These are phyloP conservation scores for Quercus tomentella DNA, from an alignment of 331 rosid species.

Conservation along the genomic window DNA sequence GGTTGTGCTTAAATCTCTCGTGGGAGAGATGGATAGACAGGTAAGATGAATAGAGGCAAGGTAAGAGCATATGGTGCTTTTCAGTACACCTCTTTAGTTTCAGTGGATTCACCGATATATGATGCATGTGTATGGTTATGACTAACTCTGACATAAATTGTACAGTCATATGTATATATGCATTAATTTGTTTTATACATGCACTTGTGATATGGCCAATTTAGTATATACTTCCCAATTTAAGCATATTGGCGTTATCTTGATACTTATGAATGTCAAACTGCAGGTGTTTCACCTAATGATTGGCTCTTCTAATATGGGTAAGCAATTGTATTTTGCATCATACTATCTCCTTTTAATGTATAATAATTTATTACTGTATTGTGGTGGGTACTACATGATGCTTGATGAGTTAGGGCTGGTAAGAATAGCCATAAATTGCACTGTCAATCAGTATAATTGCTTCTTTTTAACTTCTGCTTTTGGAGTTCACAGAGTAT, in stretches of 20 bases:
- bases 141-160: neutral
- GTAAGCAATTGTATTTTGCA: constrained; percentile 48
- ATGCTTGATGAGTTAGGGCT: neutral
- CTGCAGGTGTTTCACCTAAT: constrained; percentile 91
- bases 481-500: neutral
- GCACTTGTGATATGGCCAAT: neutral
- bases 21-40: constrained; percentile 13
- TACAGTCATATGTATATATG: neutral
- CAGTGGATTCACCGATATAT: constrained; percentile 1
- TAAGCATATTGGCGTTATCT: constrained; percentile 18
- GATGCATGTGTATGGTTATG: neutral
- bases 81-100: constrained; percentile 16
- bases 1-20: neutral
- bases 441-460: neutral
- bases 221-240: neutral
- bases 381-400: neutral
- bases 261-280: constrained; percentile 27
- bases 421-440: neutral
- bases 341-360: constrained; percentile 7
- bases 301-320: constrained; percentile 86
- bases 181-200: neutral
- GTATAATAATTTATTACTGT: neutral
- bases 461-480: neutral
- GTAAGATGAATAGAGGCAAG: neutral
- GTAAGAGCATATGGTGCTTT: constrained; percentile 5